These are phyloP conservation scores for Gentiana dahurica DNA, from an alignment of 257 asterid genomes.

Conservation along the genomic window DNA sequence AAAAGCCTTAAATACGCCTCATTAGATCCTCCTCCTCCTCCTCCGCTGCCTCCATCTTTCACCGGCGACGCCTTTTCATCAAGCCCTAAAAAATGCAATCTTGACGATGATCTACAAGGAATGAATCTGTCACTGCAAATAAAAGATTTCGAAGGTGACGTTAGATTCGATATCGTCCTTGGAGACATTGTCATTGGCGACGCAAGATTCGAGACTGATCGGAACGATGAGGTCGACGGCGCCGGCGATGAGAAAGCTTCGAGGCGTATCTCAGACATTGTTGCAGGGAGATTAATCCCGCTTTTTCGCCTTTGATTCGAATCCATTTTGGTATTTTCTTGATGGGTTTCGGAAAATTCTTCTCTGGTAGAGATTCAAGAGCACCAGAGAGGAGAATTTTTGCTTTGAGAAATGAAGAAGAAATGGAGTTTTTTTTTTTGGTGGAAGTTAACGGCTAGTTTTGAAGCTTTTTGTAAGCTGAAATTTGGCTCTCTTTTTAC, in stretches of 20 bases:
- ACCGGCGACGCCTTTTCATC: constrained; percentile 75
- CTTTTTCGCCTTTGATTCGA: constrained; percentile 59
- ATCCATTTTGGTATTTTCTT: constrained; percentile 34
- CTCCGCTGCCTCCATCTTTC: constrained; percentile 66
- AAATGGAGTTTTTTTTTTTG: constrained; percentile 1
- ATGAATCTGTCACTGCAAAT: constrained; percentile 92
- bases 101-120: constrained; percentile 94
- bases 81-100: constrained; percentile 93
- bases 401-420: neutral
- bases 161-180: constrained; percentile 71
- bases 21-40: constrained; percentile 32
- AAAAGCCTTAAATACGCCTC: constrained; percentile 81
- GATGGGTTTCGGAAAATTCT: neutral
- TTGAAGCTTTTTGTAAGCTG: neutral
- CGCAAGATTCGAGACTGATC: constrained; percentile 24
- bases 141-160: constrained; percentile 56
- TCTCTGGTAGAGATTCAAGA: no score
- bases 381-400: no score
- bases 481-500: neutral
- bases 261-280: constrained; percentile 71
- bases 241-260: constrained; percentile 32
- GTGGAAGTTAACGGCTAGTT: constrained; percentile 16
- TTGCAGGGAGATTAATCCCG: constrained; percentile 68
- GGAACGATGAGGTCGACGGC: constrained; percentile 3
- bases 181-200: constrained; percentile 95